These are phyloP conservation scores for Apocynum venetum DNA, from an alignment of 257 asterid genomes.

Conservation along the genomic window DNA sequence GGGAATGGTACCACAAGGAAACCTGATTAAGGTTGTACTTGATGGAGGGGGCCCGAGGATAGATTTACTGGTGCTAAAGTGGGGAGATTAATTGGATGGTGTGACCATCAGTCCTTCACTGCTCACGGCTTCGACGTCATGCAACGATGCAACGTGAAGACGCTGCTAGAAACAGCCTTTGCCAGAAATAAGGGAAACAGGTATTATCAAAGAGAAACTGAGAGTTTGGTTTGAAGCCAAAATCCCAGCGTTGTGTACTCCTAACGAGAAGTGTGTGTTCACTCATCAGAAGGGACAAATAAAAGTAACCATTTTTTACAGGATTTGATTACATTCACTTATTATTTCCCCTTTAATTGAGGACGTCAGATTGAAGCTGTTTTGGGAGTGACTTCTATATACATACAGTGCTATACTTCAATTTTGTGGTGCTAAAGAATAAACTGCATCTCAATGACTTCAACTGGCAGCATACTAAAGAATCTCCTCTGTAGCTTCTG, in stretches of 20 bases:
- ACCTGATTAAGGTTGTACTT: too few species aligned
- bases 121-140: too few species aligned
- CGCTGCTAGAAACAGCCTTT: too few species aligned
- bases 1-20: too few species aligned
- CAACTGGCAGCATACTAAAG: neutral
- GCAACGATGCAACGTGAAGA: too few species aligned
- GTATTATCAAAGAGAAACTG: too few species aligned
- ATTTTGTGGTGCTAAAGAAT: constrained; percentile 7
- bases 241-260: neutral
- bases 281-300: neutral
- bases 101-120: too few species aligned
- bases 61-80: too few species aligned
- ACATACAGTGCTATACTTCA: constrained; percentile 5
- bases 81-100: neutral
- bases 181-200: too few species aligned
- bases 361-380: neutral
- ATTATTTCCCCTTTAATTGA: neutral
- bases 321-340: neutral
- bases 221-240: neutral
- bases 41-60: too few species aligned
- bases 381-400: neutral
- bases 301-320: neutral
- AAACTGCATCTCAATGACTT: constrained; percentile 11
- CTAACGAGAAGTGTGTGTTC: neutral
- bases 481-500: neutral